Conservation (phyloP, 371 early-diverging fungal genomes). For the Apophysomyces elegans region DNA sequence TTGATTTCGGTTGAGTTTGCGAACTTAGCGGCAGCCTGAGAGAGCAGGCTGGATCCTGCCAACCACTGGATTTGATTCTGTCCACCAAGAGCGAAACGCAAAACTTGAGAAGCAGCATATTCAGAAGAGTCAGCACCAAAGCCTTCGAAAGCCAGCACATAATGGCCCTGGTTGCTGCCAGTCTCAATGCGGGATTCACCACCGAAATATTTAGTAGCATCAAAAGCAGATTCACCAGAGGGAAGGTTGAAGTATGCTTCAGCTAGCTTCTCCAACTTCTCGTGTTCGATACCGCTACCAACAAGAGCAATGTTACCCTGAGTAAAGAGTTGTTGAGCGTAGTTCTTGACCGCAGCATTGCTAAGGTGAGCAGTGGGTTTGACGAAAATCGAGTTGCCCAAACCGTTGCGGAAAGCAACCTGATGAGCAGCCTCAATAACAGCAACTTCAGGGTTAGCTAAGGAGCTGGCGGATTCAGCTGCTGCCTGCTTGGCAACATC, state of each 20-base stretch:
- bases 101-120: constrained; percentile 75
- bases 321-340: constrained; percentile 73
- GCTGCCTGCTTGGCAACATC: constrained; percentile 72
- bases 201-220: constrained; percentile 77
- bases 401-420: constrained; percentile 92
- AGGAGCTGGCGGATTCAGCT: constrained; percentile 73
- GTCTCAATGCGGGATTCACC: constrained; percentile 82
- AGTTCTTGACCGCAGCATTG: constrained; percentile 71
- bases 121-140: constrained; percentile 71
- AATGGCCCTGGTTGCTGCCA: constrained; percentile 54
- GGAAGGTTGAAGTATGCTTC: constrained; percentile 58
- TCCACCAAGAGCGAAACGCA: constrained; percentile 84
- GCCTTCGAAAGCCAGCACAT: constrained; percentile 83
- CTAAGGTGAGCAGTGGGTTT: constrained; percentile 58
- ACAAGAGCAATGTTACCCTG: constrained; percentile 82
- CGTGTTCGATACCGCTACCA: constrained; percentile 83
- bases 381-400: constrained; percentile 94
- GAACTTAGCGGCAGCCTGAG: constrained; percentile 66
- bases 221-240: constrained; percentile 48
- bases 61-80: constrained; percentile 78
- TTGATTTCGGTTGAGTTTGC: constrained; percentile 59
- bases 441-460: constrained; percentile 66
- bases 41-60: constrained; percentile 71
- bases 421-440: constrained; percentile 86
- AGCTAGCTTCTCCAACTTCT: constrained; percentile 66